phyloP scores from a whole-genome alignment of 192 early-diverging fungal genomes.

The Coemansia aciculifera region DNA sequence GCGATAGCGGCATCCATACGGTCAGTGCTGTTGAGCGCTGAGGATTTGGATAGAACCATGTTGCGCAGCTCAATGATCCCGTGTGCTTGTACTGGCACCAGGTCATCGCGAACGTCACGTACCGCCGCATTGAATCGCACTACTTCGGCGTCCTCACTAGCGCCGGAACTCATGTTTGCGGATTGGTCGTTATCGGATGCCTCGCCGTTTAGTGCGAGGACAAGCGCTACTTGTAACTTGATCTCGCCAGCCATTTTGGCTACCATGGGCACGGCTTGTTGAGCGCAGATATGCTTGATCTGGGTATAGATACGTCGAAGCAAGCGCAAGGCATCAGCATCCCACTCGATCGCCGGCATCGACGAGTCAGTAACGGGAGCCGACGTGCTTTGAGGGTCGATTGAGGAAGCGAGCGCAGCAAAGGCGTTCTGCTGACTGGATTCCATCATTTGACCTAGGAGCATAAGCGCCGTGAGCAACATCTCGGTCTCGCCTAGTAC shows the following conservation, averaged over 20 bases:
- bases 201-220: conserved; percentile 37
- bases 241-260: conserved; percentile 13
- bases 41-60: conserved; percentile 74
- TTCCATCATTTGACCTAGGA: conserved; percentile 64
- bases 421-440: conserved; percentile 49
- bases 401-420: conserved; percentile 4
- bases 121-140: conserved; percentile 72
- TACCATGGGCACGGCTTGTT: background rate
- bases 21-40: conserved; percentile 52
- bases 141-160: conserved; percentile 38
- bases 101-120: conserved; percentile 71
- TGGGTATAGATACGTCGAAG: conserved; percentile 27
- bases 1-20: conserved; percentile 67
- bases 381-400: background rate
- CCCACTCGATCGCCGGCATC: conserved; percentile 21
- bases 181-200: conserved; percentile 8
- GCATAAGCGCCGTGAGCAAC: conserved; percentile 59
- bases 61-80: conserved; percentile 80
- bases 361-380: background rate
- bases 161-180: background rate
- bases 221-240: conserved; percentile 26
- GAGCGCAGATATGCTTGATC: conserved; percentile 14
- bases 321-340: conserved; percentile 15
- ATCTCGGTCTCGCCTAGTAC: conserved; percentile 60
- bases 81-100: conserved; percentile 86